Conservation (phyloP, 345 rosid species). For the Citrus trifoliata region DNA sequence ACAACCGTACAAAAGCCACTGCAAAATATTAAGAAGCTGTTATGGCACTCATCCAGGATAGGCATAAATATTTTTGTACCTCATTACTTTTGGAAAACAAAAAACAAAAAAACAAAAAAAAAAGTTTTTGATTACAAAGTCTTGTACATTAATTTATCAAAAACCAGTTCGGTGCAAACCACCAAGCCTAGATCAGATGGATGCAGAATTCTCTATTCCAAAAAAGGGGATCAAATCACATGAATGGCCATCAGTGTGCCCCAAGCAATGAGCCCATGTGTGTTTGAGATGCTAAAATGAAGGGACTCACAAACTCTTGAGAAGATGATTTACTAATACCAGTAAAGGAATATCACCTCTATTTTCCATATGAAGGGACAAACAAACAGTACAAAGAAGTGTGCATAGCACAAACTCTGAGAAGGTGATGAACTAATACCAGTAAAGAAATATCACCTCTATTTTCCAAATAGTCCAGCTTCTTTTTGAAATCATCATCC, state of each 20-base stretch:
- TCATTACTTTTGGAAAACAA: neutral
- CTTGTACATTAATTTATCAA: too few species aligned
- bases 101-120: too few species aligned
- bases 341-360: too few species aligned
- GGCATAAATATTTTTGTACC: neutral
- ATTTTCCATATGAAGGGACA: neutral
- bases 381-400: neutral
- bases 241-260: too few species aligned
- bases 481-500: too few species aligned
- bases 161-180: neutral
- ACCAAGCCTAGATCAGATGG: neutral
- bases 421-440: too few species aligned
- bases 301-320: too few species aligned
- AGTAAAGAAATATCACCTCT: too few species aligned
- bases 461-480: too few species aligned
- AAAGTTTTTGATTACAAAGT: neutral
- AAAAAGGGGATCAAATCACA: too few species aligned
- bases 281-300: too few species aligned
- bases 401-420: neutral
- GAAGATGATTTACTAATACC: too few species aligned
- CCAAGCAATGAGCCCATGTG: neutral
- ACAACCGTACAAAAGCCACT: slow-evolving; percentile 35
- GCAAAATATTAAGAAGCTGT: slow-evolving; percentile 7
- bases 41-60: neutral
- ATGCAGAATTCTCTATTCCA: neutral